Evolutionary conservation across 1,284 basidiomycete genomes (phyloP).

Genomic region (Xerocomus minutiporus): DNA sequence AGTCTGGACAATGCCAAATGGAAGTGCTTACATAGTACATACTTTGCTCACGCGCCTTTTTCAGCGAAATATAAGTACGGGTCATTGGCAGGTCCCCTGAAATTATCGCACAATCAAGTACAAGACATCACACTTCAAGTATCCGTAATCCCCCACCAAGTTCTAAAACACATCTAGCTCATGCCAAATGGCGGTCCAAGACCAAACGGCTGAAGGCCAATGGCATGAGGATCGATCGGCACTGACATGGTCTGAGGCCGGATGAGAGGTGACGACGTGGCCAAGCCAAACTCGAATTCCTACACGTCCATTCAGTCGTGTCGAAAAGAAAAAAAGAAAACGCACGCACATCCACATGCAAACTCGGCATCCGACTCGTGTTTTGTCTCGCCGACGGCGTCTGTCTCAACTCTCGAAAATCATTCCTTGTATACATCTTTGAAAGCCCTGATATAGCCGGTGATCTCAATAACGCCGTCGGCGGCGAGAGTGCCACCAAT

Average conservation of each 20-base stretch:
- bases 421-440: conserved; percentile 72
- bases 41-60: no score
- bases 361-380: conserved; percentile 75
- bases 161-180: conserved; percentile 8
- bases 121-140: not conserved
- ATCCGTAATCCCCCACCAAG: not conserved
- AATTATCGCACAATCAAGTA: not conserved
- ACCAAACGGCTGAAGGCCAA: conserved; percentile 22
- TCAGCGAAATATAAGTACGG: no score
- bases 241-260: conserved; percentile 23
- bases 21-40: no score
- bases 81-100: no score
- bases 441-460: conserved; percentile 73
- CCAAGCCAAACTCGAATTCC: conserved; percentile 32
- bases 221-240: conserved; percentile 16
- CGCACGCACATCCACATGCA: conserved; percentile 67
- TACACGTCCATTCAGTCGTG: conserved; percentile 5
- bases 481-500: conserved; percentile 42
- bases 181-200: conserved; percentile 33
- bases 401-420: conserved; percentile 70
- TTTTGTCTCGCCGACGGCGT: conserved; percentile 64
- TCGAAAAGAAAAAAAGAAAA: not conserved
- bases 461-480: conserved; percentile 63
- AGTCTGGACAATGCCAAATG: no score
- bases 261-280: conserved; percentile 27